Conservation (phyloP, 345 rosid genomes). For the Rhodamnia rubescens region DNA sequence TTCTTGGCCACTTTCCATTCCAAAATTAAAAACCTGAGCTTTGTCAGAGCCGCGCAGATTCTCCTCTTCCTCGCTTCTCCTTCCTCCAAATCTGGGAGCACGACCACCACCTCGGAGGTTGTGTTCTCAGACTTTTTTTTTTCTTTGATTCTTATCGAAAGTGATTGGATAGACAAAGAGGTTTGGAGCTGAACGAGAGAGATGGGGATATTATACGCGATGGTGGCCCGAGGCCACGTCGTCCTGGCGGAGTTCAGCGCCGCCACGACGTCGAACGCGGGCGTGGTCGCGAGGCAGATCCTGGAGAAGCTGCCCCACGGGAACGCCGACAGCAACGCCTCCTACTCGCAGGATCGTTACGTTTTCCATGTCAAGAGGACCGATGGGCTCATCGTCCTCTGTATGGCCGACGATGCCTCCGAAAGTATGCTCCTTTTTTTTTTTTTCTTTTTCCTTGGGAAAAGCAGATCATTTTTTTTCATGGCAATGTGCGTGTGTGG, state of each 20-base stretch:
- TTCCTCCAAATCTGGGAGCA: too few relatives aligned
- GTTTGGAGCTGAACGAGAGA: neutral
- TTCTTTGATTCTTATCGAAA: too few relatives aligned
- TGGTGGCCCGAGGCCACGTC: constrained; percentile 42
- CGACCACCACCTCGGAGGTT: too few relatives aligned
- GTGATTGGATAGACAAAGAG: too few relatives aligned
- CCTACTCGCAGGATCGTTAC: constrained; percentile 30
- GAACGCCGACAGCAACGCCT: constrained; percentile 11
- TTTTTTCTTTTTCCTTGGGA: neutral
- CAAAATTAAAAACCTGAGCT: neutral
- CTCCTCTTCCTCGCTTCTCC: too few relatives aligned
- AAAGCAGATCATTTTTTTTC: neutral
- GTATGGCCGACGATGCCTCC: constrained; percentile 32
- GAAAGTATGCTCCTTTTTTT: constrained; percentile 9
- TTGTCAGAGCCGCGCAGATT: neutral
- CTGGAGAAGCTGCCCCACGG: constrained; percentile 20
- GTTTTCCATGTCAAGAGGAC: constrained; percentile 40
- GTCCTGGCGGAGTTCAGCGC: constrained; percentile 38
- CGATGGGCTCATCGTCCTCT: constrained; percentile 35
- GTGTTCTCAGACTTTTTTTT: neutral
- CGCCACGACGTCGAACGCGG: constrained; percentile 19
- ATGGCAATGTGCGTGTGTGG: neutral
- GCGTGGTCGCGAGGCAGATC: constrained; percentile 23
- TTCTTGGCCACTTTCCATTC: neutral
- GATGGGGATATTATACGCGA: constrained; percentile 37